Percentiles rank a stretch among this genome's conserved stretches.
phyloP scores from a whole-genome alignment of 2,329 filamentous ascomycete species.

The Clarireedia monteithiana region DNA sequence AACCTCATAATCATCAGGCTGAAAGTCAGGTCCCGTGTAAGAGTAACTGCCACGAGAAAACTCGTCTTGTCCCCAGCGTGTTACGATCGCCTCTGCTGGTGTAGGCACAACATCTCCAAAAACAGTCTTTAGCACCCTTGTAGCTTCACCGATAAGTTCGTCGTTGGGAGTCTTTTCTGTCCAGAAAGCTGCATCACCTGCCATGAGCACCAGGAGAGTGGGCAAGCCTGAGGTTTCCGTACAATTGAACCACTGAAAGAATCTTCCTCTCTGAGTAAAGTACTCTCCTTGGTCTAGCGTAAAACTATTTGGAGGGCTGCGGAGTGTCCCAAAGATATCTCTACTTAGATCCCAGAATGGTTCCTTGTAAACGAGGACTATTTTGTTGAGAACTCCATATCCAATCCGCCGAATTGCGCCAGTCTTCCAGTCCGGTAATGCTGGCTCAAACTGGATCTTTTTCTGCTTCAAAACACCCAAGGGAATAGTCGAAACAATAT shows the following conservation, averaged over 20 bases:
- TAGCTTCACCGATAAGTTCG: slow-evolving; percentile 73
- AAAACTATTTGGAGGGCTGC: slow-evolving; percentile 59
- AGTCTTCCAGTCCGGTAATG: slow-evolving; percentile 79
- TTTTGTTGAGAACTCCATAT: slow-evolving; percentile 92
- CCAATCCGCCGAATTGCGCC: slow-evolving; percentile 77
- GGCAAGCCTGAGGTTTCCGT: slow-evolving; percentile 83
- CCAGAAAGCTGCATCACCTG: slow-evolving; percentile 85
- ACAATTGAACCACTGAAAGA: slow-evolving; percentile 97
- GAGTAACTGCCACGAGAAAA: slow-evolving; percentile 96
- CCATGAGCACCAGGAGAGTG: slow-evolving; percentile 87
- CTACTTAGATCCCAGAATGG: slow-evolving; percentile 85
- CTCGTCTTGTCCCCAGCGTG: slow-evolving; percentile 82
- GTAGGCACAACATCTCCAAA: slow-evolving; percentile 66
- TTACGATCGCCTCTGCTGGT: slow-evolving; percentile 81
- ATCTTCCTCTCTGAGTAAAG: slow-evolving; percentile 69
- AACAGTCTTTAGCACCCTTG: slow-evolving; percentile 65
- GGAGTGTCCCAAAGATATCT: slow-evolving; percentile 90
- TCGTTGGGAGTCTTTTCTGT: slow-evolving; percentile 72
- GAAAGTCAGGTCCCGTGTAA: slow-evolving; percentile 76
- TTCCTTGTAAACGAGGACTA: slow-evolving; percentile 80
- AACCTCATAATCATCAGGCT: slow-evolving; percentile 80
- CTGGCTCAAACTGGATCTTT: slow-evolving; percentile 76
- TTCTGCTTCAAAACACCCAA: slow-evolving; percentile 86
- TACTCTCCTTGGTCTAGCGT: slow-evolving; percentile 79
- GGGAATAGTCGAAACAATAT: slow-evolving; percentile 82